Evolutionary conservation across 164 flowering plant genomes (phyloP), one percentile per base, ranked within the genome.

Genomic region (Nymphaea thermarum): DNA sequence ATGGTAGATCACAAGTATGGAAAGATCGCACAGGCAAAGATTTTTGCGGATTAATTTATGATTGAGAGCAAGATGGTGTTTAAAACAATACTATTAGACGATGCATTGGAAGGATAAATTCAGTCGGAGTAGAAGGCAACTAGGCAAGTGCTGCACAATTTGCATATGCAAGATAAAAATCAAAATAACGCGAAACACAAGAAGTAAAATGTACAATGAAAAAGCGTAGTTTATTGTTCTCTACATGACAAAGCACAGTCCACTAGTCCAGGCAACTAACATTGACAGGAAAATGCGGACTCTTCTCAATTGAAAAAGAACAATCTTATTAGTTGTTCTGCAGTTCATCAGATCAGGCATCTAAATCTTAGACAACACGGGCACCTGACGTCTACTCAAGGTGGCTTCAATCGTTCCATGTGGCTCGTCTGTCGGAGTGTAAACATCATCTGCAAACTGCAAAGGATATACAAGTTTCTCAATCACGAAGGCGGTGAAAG

Each of bases 361-460:
- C 74, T 83, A 94, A 85, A 94, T 76, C 82, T 76, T 94, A 25
- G 95, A 86, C 69, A 62, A 25, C 64, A 79, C 42, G 65, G 63
- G 63, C 42, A 61, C 16, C 4, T n/a, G 6, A n/a, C 16, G 63
- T n/a, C 97, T 93, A 80, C 85, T 86, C 77, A 92, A 72, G 72
- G 78, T 85, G 18, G 99, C 99, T 82, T 92, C 84, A 65, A 92
- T 95, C 15, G 99, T 75, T 79, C 99, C 98, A 74, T 95, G 99
- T 53, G 99, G 99, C 75, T 95, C 99, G 60, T 86, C 96, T 4
- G 97, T 95, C 44, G 99, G 99, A 60, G 82, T 62, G 70, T 78
- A 95, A 3, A 95, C 99, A 80, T 92, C 99, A 74, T 95, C 85
- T 4, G 83, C 78, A 65, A 92, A 95, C 99, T 95, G 88, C 84